Percentiles rank a stretch among this genome's conserved stretches.
Conservation (phyloP, 345 rosid genomes). For the Eutrema heterophyllum region DNA sequence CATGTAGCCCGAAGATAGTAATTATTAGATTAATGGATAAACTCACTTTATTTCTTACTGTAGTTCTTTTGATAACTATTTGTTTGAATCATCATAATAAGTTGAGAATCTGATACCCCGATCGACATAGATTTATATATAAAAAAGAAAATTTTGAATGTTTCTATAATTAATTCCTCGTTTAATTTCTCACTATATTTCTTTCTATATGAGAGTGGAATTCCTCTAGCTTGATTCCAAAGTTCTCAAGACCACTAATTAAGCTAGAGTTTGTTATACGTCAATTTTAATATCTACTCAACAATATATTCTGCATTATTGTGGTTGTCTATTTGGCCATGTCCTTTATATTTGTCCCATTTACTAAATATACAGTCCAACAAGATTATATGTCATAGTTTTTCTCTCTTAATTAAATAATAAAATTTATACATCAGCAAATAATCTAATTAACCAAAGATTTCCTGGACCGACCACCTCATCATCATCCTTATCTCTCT, state of each 20-base stretch:
- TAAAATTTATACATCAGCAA: not conserved
- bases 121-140: not conserved
- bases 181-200: not conserved
- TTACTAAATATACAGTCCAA: conserved; percentile 3
- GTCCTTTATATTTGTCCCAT: conserved; percentile 14
- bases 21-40: not conserved
- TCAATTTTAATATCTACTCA: conserved; percentile 23
- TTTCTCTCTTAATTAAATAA: not conserved
- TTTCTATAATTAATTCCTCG: not conserved
- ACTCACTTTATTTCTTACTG: not conserved
- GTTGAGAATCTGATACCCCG: conserved; percentile 17
- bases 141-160: not conserved
- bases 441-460: conserved; percentile 16
- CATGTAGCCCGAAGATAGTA: not conserved
- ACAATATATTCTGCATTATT: conserved; percentile 18
- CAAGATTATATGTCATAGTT: not conserved
- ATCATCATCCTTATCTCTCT: not conserved
- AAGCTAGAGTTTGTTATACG: conserved; percentile 23
- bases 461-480: conserved; percentile 22
- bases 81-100: not conserved
- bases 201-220: not conserved
- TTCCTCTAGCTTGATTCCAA: conserved; percentile 13
- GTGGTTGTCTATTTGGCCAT: conserved; percentile 15
- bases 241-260: conserved; percentile 12
- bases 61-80: not conserved